phyloP scores from a whole-genome alignment of 306 rosid species.

The Citrullus amarus region DNA sequence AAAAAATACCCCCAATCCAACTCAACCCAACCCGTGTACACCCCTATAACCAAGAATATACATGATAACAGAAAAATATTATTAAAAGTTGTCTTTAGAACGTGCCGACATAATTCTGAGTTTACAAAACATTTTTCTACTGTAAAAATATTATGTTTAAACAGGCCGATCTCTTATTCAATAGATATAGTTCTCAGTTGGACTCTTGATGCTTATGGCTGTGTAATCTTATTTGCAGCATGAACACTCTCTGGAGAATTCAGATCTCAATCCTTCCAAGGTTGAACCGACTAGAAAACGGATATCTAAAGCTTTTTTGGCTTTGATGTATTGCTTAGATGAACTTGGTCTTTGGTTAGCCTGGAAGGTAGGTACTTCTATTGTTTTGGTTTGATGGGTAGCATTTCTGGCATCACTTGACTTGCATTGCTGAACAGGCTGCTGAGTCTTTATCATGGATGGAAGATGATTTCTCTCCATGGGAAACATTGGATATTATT shows the following conservation, averaged over 20 bases:
- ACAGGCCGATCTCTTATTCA: background rate
- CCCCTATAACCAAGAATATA: background rate
- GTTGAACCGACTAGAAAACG: constrained; percentile 27
- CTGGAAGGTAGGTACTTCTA: constrained; percentile 41
- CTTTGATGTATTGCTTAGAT: constrained; percentile 44
- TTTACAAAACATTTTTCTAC: background rate
- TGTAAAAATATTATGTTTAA: background rate
- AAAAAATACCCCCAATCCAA: too few species aligned
- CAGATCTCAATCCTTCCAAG: constrained; percentile 28
- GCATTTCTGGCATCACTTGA: constrained; percentile 13
- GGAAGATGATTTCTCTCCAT: constrained; percentile 25
- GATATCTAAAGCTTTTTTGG: constrained; percentile 27
- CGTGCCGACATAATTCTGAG: background rate
- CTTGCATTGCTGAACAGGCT: constrained; percentile 37
- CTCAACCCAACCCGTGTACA: too few species aligned
- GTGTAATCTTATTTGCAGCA: constrained; percentile 28
- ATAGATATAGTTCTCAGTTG: background rate
- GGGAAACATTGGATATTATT: constrained; percentile 28
- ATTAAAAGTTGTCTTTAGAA: background rate
- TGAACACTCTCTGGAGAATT: constrained; percentile 15
- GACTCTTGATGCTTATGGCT: background rate
- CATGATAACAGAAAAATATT: background rate
- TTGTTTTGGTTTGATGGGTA: background rate
- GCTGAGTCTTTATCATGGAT: constrained; percentile 34
- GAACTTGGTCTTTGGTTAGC: constrained; percentile 75